Evolutionary conservation across 805 yeast genomes (phyloP).

Genomic region (Sugiyamaella americana): DNA sequence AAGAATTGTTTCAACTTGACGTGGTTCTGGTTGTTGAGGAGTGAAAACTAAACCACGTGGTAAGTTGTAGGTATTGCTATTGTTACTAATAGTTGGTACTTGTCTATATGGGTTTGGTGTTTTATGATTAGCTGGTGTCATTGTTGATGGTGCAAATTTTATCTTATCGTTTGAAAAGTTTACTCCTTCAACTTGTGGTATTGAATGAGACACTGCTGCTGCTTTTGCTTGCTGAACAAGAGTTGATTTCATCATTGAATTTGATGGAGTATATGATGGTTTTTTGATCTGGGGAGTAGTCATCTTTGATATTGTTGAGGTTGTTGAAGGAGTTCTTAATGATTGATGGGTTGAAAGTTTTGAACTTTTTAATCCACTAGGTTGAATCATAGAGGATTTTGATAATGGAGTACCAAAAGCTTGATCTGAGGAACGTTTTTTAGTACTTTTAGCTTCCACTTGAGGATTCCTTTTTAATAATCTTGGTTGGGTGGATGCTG

Average conservation of each 20-base stretch:
- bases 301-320: slow-evolving; percentile 1
- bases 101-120: slow-evolving; percentile 7
- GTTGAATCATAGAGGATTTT: not conserved
- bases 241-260: slow-evolving; percentile 32
- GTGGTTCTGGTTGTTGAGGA: slow-evolving; percentile 3
- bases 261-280: slow-evolving; percentile 11
- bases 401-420: slow-evolving; percentile 5
- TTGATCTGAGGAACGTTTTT: slow-evolving; percentile 5
- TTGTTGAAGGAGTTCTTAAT: slow-evolving; percentile 2
- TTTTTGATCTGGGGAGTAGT: not conserved
- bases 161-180: slow-evolving; percentile 32
- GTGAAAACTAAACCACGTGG: not conserved
- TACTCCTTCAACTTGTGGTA: slow-evolving; percentile 30
- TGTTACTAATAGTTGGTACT: slow-evolving; percentile 7
- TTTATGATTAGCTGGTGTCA: not conserved
- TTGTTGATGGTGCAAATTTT: slow-evolving; percentile 20
- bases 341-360: not conserved
- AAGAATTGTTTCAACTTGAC: slow-evolving; percentile 12
- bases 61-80: not conserved
- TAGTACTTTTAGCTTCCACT: no score
- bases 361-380: slow-evolving; percentile 1
- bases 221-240: slow-evolving; percentile 31
- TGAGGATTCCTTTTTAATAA: no score
- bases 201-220: not conserved
- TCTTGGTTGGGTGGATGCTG: no score